Evolutionary conservation across 2,329 filamentous ascomycete genomes (phyloP).

Genomic region (Trichophyton verrucosum): DNA sequence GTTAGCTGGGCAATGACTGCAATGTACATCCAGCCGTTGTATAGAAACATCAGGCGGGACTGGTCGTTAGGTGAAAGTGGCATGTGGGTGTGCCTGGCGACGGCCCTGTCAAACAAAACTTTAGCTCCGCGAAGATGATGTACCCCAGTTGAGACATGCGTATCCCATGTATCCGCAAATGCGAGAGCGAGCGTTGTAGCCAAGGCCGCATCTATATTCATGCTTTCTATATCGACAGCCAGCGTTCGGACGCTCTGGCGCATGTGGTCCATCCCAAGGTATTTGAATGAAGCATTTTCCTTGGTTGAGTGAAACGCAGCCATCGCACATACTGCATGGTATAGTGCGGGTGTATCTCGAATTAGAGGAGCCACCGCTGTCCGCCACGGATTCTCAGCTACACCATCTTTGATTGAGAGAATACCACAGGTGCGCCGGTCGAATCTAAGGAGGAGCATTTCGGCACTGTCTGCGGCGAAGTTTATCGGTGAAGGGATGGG

Average conservation of each 20-base stretch:
- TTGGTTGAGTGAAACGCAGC: constrained; percentile 56
- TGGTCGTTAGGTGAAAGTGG: constrained; percentile 36
- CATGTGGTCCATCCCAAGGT: constrained; percentile 58
- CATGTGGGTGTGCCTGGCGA: constrained; percentile 32
- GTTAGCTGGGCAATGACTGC: constrained; percentile 59
- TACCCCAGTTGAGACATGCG: constrained; percentile 55
- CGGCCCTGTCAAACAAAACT: constrained; percentile 48
- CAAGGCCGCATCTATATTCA: constrained; percentile 52
- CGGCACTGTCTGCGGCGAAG: constrained; percentile 42
- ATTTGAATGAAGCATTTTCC: constrained; percentile 44
- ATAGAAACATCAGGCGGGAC: constrained; percentile 51
- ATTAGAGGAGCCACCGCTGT: constrained; percentile 59
- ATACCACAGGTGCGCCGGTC: constrained; percentile 57
- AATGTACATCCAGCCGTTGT: constrained; percentile 62
- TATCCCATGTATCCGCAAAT: constrained; percentile 60
- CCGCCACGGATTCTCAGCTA: constrained; percentile 58
- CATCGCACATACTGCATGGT: constrained; percentile 56
- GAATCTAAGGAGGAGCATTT: constrained; percentile 51
- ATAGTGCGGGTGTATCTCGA: constrained; percentile 50
- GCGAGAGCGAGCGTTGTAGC: constrained; percentile 58
- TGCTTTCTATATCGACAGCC: constrained; percentile 47
- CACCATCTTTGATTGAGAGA: constrained; percentile 57
- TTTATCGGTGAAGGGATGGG: constrained; percentile 11
- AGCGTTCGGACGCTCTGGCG: constrained; percentile 49
- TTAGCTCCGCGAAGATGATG: constrained; percentile 57